These are phyloP conservation scores for Mimosa pudica DNA, from an alignment of 306 rosid species.

Conservation along the genomic window DNA sequence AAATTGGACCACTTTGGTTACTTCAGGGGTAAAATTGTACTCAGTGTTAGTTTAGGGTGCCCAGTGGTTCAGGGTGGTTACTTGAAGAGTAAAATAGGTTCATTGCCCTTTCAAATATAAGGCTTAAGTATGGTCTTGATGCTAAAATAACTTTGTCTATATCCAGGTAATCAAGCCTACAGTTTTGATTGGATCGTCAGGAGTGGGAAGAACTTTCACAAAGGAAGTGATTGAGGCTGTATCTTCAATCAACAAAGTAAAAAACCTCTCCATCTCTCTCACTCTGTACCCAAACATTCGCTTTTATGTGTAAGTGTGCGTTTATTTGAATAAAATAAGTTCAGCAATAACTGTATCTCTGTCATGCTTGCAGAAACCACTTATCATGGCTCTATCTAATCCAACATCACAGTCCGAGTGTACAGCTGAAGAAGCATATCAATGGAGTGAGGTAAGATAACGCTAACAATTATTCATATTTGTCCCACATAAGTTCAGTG, in stretches of 20 bases:
- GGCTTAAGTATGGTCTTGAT: neutral
- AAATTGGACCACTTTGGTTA: too few species aligned
- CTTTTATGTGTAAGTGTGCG: neutral
- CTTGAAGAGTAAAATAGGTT: too few species aligned
- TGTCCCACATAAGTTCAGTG: neutral
- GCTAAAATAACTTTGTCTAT: neutral
- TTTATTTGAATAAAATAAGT: neutral
- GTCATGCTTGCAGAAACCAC: slow-evolving; percentile 65
- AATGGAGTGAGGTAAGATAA: slow-evolving; percentile 56
- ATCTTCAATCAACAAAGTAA: slow-evolving; percentile 63
- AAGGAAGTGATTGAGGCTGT: slow-evolving; percentile 76
- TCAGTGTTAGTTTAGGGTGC: too few species aligned
- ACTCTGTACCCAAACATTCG: neutral
- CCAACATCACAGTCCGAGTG: slow-evolving; percentile 88
- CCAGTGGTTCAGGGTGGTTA: too few species aligned
- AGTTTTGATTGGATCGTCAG: slow-evolving; percentile 80
- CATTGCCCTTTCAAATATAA: neutral
- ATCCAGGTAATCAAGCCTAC: slow-evolving; percentile 77
- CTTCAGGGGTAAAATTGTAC: too few species aligned
- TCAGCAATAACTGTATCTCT: slow-evolving; percentile 13
- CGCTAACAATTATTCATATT: neutral
- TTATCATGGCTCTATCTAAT: slow-evolving; percentile 84
- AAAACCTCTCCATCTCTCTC: slow-evolving; percentile 16
- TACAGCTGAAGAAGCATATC: slow-evolving; percentile 84
- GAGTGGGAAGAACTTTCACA: slow-evolving; percentile 73